Conservation (phyloP, 2,329 filamentous ascomycete species). For the Xylariaceae sp. region DNA sequence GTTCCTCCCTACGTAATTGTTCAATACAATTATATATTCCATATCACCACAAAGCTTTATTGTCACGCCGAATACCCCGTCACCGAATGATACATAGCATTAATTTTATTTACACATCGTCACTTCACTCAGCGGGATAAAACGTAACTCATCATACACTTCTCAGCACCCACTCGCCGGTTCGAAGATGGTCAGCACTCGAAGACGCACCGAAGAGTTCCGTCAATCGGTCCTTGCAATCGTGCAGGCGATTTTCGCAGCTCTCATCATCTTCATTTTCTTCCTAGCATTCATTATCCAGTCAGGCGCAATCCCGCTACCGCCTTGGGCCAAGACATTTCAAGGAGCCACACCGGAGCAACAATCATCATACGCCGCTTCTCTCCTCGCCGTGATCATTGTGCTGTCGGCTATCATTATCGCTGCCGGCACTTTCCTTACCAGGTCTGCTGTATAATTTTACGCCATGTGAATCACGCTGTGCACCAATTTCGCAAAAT, state of each 20-base stretch:
- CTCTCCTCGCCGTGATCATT: conserved; percentile 11
- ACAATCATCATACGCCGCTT: conserved; percentile 10
- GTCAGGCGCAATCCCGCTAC: conserved; percentile 9
- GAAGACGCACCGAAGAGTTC: conserved; percentile 14
- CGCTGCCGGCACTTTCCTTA: conserved; percentile 9
- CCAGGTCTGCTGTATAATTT: no score
- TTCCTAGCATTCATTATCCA: conserved; percentile 18
- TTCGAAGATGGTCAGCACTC: conserved; percentile 4
- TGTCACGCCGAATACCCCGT: no score
- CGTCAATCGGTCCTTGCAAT: conserved; percentile 10
- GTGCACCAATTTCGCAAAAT: no score
- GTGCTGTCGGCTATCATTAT: conserved; percentile 13
- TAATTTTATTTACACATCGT: no score
- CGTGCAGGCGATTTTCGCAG: conserved; percentile 14
- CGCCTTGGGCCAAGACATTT: conserved; percentile 17
- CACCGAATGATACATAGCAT: no score
- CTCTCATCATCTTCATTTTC: conserved; percentile 16
- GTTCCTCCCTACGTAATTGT: no score
- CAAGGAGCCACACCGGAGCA: conserved; percentile 13
- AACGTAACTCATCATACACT: no score
- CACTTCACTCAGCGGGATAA: no score
- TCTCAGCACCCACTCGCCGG: no score
- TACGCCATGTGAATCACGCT: no score
- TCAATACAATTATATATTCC: no score
- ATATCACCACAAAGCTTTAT: no score